Evolutionary conservation across 164 flowering plant genomes (phyloP).

Genomic region (Berberis vulgaris): DNA sequence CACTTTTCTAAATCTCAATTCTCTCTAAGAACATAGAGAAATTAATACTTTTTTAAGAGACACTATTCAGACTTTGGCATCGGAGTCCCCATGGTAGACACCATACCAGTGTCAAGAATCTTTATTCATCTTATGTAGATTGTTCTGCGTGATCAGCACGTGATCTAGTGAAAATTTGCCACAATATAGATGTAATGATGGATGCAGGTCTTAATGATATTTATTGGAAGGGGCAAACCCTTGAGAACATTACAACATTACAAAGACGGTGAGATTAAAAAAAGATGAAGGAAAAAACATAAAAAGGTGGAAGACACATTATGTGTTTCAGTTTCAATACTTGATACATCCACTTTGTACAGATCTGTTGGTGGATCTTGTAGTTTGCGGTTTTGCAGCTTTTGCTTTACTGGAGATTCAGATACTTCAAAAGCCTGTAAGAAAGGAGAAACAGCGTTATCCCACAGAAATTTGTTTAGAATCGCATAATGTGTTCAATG

Average conservation of each 20-base stretch:
- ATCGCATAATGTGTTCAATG: not conserved
- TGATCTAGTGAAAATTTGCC: no score
- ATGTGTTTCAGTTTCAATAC: not conserved
- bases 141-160: no score
- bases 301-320: not conserved
- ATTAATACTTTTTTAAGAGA: no score
- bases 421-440: slow-evolving; percentile 29
- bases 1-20: no score
- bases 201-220: not conserved
- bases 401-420: slow-evolving; percentile 21
- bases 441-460: not conserved
- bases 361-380: not conserved
- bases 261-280: not conserved
- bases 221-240: no score
- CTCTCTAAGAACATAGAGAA: no score
- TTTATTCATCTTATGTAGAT: no score
- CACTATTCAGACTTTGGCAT: no score
- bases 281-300: not conserved
- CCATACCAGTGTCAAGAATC: no score
- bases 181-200: not conserved
- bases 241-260: no score
- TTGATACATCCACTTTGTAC: not conserved
- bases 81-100: no score
- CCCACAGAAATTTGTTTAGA: not conserved
- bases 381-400: not conserved